Evolutionary conservation across 805 yeast genomes (phyloP).

Genomic region (Saccharomycopsis babjevae): DNA sequence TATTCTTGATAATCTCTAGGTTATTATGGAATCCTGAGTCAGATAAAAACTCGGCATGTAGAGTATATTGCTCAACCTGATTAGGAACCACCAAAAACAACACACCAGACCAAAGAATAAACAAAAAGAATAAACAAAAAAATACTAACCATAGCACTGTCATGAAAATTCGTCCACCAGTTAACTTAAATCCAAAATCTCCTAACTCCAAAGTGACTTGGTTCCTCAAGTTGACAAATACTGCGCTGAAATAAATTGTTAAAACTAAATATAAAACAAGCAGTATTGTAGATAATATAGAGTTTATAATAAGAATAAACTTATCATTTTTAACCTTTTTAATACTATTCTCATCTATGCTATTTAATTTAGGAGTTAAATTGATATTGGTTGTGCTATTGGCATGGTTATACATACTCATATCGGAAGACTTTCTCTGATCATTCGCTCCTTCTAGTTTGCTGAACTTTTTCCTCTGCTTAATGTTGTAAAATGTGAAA

Average conservation of each 20-base stretch:
- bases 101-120: conserved; percentile 32
- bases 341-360: neutral
- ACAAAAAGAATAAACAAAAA: conserved; percentile 18
- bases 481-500: conserved; percentile 20
- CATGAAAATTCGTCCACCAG: conserved; percentile 35
- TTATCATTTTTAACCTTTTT: neutral
- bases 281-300: conserved; percentile 22
- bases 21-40: neutral
- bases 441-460: conserved; percentile 31
- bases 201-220: conserved; percentile 29
- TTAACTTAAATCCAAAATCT: conserved; percentile 37
- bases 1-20: neutral
- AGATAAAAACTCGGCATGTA: conserved; percentile 2
- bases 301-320: neutral
- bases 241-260: conserved; percentile 18
- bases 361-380: neutral
- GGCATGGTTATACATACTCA: conserved; percentile 5
- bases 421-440: conserved; percentile 27
- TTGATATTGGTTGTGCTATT: neutral
- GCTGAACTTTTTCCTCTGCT: conserved; percentile 1
- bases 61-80: neutral
- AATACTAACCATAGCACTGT: conserved; percentile 31
- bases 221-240: conserved; percentile 19
- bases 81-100: conserved; percentile 46
- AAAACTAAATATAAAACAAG: conserved; percentile 27